Evolutionary conservation across 139 green algal species (phyloP), one percentile per base, ranked within the genome.

Genomic region (Chlorella ohadii): DNA sequence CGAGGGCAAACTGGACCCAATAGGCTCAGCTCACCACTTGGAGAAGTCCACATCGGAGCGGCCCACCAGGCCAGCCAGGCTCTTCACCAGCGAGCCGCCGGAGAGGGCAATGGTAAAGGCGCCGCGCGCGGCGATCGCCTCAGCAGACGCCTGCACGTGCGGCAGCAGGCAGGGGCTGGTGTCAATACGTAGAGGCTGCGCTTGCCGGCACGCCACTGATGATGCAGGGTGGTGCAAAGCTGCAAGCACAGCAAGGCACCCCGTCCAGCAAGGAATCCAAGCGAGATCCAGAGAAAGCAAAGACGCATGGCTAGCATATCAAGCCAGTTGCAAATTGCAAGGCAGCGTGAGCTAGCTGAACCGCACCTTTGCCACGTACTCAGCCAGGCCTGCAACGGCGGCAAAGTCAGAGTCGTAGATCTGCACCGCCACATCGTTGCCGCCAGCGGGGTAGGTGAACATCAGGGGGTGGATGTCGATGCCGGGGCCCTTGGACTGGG

Each of bases 101-200:
- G 95, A 96, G 16, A 98, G 85, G 19, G 96, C 95, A 27, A 98
- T 87, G 20, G 92, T 96, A 87, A 98, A 98, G 61, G 80, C 82
- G 73, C 93, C 94, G 15, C 44, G 65, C 11, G 59, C 51, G 3
- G 76, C 57, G 6, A 82, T 57, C 4, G 76, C 76, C 33, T 67
- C 76, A 1, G 76, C 59, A 12, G 76, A 71, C 23, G 76, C 76
- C 31, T 59, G 76, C 76, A 1, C 2, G 51, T 22, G 51, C 22
- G 51, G 12, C 51, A 59, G 51, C 12, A 2, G 51, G 51, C 51
- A 59, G 51, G 12, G 11, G 51, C 15, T 19, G 15, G 15, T 9
- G 51, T 16, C 6, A 16, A 11, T 11, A 55, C n/a, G n/a, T n/a
- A n/a, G n/a, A n/a, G n/a, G n/a, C n/a, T n/a, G n/a, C n/a, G n/a